Conservation (phyloP, 2,329 filamentous ascomycete species). For the Sphaerostilbella broomeana region DNA sequence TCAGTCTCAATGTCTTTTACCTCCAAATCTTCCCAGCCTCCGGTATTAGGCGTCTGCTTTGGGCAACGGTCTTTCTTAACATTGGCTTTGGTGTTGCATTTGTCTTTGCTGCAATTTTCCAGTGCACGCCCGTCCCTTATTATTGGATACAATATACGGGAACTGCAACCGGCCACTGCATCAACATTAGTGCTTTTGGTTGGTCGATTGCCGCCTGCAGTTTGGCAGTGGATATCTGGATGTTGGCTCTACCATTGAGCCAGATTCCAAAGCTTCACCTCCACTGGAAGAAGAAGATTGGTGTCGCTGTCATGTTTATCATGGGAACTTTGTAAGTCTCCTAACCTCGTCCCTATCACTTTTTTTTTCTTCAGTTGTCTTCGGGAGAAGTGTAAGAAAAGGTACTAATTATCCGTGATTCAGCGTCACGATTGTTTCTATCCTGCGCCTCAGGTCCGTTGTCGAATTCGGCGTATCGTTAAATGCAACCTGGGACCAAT, state of each 20-base stretch:
- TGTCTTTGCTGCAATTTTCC: slow-evolving; percentile 27
- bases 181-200: slow-evolving; percentile 33
- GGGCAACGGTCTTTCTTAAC: slow-evolving; percentile 27
- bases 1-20: slow-evolving; percentile 37
- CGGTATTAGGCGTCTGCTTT: slow-evolving; percentile 25
- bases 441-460: slow-evolving; percentile 24
- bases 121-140: slow-evolving; percentile 33
- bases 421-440: slow-evolving; percentile 27
- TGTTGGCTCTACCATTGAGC: slow-evolving; percentile 36
- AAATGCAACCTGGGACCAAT: slow-evolving; percentile 26
- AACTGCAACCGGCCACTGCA: slow-evolving; percentile 30
- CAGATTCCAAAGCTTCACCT: slow-evolving; percentile 29
- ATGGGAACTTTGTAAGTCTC: slow-evolving; percentile 33
- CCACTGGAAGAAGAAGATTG: slow-evolving; percentile 36
- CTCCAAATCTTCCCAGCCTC: slow-evolving; percentile 34
- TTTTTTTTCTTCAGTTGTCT: background rate
- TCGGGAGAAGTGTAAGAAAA: no score
- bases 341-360: background rate
- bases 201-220: slow-evolving; percentile 38
- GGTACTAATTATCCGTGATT: slow-evolving; percentile 7
- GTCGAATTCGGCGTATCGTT: slow-evolving; percentile 22
- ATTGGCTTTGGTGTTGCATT: slow-evolving; percentile 27
- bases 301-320: slow-evolving; percentile 36
- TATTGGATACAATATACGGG: slow-evolving; percentile 39
- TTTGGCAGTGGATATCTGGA: slow-evolving; percentile 36